A percentile compares a stretch with the other conserved stretches of the same genome.
phyloP scores from a whole-genome alignment of 108 stramenopile genomes.

The Conticribra guillardii region DNA sequence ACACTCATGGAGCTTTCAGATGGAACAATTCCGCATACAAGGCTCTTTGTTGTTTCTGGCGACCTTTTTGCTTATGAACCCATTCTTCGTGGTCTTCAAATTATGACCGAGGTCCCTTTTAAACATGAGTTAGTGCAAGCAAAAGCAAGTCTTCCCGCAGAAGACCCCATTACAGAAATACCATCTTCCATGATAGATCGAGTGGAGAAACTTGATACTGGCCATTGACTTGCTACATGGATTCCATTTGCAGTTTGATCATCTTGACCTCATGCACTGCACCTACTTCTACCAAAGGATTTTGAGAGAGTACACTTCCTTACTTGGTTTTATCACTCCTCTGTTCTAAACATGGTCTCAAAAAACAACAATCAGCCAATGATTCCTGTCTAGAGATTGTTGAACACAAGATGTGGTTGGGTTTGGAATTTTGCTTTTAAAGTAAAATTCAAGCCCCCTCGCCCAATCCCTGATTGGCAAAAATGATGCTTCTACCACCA shows the following conservation, averaged over 20 bases:
- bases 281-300: too few relatives aligned
- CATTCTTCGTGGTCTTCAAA: conserved; percentile 14
- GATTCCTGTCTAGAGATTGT: too few relatives aligned
- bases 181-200: conserved; percentile 1
- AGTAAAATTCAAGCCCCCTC: too few relatives aligned
- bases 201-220: conserved; percentile 6
- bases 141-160: conserved; percentile 3
- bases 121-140: conserved; percentile 16
- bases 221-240: background rate
- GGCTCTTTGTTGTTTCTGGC: conserved; percentile 18
- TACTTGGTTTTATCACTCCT: too few relatives aligned
- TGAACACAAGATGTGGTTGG: too few relatives aligned
- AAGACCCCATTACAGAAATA: conserved; percentile 1
- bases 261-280: too few relatives aligned
- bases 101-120: conserved; percentile 20
- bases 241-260: conserved; percentile 3
- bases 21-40: conserved; percentile 9
- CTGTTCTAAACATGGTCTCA: too few relatives aligned
- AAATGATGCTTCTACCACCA: too few relatives aligned
- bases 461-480: too few relatives aligned
- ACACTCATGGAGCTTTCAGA: conserved; percentile 15
- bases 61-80: conserved; percentile 27
- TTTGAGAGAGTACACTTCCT: too few relatives aligned
- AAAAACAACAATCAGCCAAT: too few relatives aligned
- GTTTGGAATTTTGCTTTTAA: too few relatives aligned